These are phyloP conservation scores for Senna siamea DNA, from an alignment of 306 rosid species.

Conservation along the genomic window DNA sequence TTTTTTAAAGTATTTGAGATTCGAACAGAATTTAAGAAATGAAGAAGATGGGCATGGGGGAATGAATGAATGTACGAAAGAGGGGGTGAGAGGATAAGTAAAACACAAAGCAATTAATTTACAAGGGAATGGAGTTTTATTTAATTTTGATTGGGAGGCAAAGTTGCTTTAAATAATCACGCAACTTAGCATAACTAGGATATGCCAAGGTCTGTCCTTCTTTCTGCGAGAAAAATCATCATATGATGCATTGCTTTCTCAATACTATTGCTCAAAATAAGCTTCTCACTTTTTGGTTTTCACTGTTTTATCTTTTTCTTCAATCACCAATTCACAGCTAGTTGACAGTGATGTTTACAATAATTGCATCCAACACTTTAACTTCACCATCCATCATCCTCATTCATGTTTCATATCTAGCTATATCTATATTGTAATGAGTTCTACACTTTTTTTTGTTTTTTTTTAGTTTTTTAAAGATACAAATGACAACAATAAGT, in stretches of 20 bases:
- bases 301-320: background rate
- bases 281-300: background rate
- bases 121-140: too few species aligned
- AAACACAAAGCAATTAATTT: too few species aligned
- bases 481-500: too few species aligned
- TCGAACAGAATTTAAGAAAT: background rate
- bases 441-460: too few species aligned
- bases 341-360: constrained; percentile 36
- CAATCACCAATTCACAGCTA: constrained; percentile 34
- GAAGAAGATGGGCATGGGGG: constrained; percentile 5
- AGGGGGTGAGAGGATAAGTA: background rate
- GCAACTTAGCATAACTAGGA: background rate
- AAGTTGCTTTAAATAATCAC: background rate
- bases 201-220: background rate
- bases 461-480: too few species aligned
- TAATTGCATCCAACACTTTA: constrained; percentile 1
- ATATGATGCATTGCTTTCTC: constrained; percentile 18
- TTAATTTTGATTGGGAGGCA: background rate
- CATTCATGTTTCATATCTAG: too few species aligned
- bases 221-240: background rate
- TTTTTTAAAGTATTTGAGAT: background rate
- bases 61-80: constrained; percentile 19
- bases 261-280: background rate
- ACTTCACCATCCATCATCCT: background rate
- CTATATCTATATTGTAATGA: too few species aligned